These are phyloP conservation scores for Penicillium concentricum DNA, from an alignment of 2,329 filamentous ascomycete genomes.

Conservation along the genomic window DNA sequence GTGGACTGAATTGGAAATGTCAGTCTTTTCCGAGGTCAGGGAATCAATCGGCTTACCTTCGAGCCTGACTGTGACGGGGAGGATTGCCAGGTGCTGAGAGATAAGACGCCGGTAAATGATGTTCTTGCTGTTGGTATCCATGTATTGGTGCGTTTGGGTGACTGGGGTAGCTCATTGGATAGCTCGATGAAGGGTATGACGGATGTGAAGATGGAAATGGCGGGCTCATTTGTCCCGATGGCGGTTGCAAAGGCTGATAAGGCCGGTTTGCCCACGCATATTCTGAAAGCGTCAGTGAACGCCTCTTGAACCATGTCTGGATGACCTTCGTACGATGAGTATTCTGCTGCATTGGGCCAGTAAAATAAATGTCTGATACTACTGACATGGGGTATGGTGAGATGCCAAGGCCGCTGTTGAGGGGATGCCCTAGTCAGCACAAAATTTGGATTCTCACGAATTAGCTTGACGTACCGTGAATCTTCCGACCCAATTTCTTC, in stretches of 20 bases:
- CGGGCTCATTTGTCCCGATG: conserved; percentile 28
- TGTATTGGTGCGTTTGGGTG: conserved; percentile 21
- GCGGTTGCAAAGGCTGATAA: conserved; percentile 29
- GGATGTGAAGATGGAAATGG: conserved; percentile 27
- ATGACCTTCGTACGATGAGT: conserved; percentile 26
- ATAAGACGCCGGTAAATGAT: conserved; percentile 12
- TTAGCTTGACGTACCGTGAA: conserved; percentile 11
- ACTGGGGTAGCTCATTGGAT: conserved; percentile 27
- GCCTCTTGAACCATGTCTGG: background rate
- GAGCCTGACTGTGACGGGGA: conserved; percentile 14
- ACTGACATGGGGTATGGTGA: conserved; percentile 24
- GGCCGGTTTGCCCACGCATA: conserved; percentile 33
- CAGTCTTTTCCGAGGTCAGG: background rate
- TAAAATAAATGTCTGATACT: conserved; percentile 23
- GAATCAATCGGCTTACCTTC: conserved; percentile 13
- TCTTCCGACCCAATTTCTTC: conserved; percentile 7
- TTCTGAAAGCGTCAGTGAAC: conserved; percentile 25
- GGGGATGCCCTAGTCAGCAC: conserved; percentile 4
- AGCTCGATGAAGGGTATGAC: conserved; percentile 22
- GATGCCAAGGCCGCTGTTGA: conserved; percentile 17
- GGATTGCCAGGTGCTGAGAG: conserved; percentile 9
- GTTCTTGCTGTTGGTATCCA: conserved; percentile 15
- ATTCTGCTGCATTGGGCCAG: conserved; percentile 32
- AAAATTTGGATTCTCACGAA: background rate
- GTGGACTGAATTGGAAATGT: conserved; percentile 13